These are phyloP conservation scores for Xylariaceae sp. DNA, from an alignment of 2,329 filamentous ascomycete species.

Conservation along the genomic window DNA sequence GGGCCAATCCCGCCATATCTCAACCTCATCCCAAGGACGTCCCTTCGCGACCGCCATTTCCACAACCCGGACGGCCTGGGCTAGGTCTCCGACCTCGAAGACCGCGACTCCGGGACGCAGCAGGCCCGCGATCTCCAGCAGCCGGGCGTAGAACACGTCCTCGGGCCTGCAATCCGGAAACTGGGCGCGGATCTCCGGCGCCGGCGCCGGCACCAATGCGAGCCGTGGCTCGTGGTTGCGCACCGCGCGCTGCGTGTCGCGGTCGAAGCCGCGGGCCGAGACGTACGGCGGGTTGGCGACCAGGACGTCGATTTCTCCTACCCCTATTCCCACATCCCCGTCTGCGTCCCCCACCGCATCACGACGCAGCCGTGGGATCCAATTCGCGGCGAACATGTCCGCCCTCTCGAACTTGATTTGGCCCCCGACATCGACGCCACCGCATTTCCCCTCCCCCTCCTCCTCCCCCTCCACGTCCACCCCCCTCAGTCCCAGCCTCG, in stretches of 20 bases:
- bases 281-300: slow-evolving; percentile 93
- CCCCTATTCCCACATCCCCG: slow-evolving; percentile 5
- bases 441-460: no score
- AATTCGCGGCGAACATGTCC: slow-evolving; percentile 52
- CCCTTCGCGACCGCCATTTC: slow-evolving; percentile 44
- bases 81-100: slow-evolving; percentile 72
- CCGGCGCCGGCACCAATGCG: slow-evolving; percentile 65
- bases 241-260: slow-evolving; percentile 71
- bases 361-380: slow-evolving; percentile 34
- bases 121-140: slow-evolving; percentile 58
- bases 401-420: slow-evolving; percentile 50
- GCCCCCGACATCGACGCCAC: slow-evolving; percentile 31
- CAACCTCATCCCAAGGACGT: slow-evolving; percentile 45
- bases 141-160: slow-evolving; percentile 67
- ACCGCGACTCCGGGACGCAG: slow-evolving; percentile 59
- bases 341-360: background rate
- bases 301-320: slow-evolving; percentile 61
- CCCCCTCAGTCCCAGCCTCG: slow-evolving; percentile 13
- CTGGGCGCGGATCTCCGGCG: no score
- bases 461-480: slow-evolving; percentile 1
- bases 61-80: slow-evolving; percentile 68
- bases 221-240: slow-evolving; percentile 78
- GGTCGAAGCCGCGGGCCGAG: slow-evolving; percentile 64
- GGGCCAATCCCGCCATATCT: slow-evolving; percentile 75
- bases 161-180: slow-evolving; percentile 34